A percentile compares a stretch with the other conserved stretches of the same genome.
Evolutionary conservation across 176 grass and related monocot species (phyloP).

Genomic region (Triticum dicoccoides): DNA sequence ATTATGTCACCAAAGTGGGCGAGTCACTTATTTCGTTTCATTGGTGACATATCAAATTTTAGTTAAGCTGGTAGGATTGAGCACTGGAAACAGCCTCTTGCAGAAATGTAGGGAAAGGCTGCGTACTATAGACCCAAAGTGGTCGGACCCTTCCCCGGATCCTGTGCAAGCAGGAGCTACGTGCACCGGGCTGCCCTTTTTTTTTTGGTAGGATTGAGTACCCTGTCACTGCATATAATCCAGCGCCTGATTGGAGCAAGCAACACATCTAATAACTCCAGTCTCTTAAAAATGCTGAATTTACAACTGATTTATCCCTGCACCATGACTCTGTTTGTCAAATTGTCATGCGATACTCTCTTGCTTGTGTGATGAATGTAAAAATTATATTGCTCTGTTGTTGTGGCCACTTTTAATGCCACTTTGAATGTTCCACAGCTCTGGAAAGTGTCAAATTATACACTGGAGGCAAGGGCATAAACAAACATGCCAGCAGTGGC

Average conservation of each 20-base stretch:
- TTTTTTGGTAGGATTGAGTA: not conserved
- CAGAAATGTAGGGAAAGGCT: too few species aligned
- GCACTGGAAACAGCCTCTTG: too few species aligned
- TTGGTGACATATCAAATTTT: not conserved
- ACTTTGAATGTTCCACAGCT: slow-evolving; percentile 57
- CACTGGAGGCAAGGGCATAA: slow-evolving; percentile 97
- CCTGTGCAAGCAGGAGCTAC: too few species aligned
- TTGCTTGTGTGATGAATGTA: not conserved
- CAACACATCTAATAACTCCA: not conserved
- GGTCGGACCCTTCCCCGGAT: too few species aligned
- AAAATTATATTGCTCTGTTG: not conserved
- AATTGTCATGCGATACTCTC: not conserved
- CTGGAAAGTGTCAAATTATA: slow-evolving; percentile 96
- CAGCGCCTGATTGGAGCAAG: slow-evolving; percentile 4
- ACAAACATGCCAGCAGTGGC: slow-evolving; percentile 78
- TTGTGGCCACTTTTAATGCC: not conserved
- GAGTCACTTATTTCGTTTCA: not conserved
- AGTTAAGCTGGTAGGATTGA: not conserved
- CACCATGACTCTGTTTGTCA: not conserved
- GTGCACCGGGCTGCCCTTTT: too few species aligned
- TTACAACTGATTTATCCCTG: slow-evolving; percentile 23
- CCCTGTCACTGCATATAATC: not conserved
- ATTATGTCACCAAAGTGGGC: not conserved
- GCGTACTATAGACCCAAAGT: too few species aligned
- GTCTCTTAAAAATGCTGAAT: not conserved